Base-by-base conservation (phyloP, 805 yeast species). In the Clavispora carvajalis region DNA sequence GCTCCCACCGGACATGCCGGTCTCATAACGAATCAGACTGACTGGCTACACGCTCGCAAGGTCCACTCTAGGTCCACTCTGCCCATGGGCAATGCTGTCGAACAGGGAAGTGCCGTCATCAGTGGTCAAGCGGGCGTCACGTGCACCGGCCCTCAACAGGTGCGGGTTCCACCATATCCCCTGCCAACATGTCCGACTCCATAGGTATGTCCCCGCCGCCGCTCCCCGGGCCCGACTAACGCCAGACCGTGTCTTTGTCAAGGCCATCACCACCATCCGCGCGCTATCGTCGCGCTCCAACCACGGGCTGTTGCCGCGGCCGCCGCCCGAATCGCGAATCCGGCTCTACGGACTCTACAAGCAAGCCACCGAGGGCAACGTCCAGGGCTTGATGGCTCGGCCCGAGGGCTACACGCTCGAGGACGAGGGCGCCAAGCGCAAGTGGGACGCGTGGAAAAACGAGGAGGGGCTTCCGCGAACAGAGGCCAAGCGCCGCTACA, bases 281-380 rank as follows among this genome's bases (percentile, higher is more conserved):
- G 76, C 89, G 2, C 66, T 87, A 33, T 81, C 91, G 2, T 73
- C 84, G 5, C 69, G 82, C 39, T 70, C 82, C 16, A 77, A 79
- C 33, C 70, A 76, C 45, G 80, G 80, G 12, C 66, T 82, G 8
- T 63, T 85, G 22, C 88, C 90, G 0, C 71, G 90, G 21, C 95
- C 95, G 0, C 89, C 93, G 0, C 74, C 85, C 2, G 82, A 80
- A 39, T 76, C 69, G 44, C 60, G 95, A 24, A 78, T 82, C 43
- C 72, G 71, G 47, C 69, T 87, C 4, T 87, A 87, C 58, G 95
- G 95, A 0, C 70, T 87, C 37, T 87, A 86, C 63, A 88, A 87
- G 53, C 96, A 87, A 57, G 90, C 95, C 2, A 87, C 95, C 5
- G 91, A 85, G 60, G 96, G 96, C 7, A 79, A 87, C 57, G 88